Conservation (phyloP, 805 yeast genomes). For the Hanseniaspora guilliermondii region DNA sequence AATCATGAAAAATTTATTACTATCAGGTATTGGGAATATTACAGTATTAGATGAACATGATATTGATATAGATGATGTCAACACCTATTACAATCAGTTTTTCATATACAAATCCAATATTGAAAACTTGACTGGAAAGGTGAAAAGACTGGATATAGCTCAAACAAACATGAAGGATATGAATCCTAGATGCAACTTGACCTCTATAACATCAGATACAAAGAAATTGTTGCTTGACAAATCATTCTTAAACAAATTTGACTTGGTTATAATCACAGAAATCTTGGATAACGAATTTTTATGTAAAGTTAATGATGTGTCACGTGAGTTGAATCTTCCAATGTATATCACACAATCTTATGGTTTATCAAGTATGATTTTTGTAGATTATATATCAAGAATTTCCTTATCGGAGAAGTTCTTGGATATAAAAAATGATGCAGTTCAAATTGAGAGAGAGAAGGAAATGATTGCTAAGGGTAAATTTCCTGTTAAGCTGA, state of each 20-base stretch:
- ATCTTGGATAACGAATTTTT: constrained; percentile 31
- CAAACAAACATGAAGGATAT: constrained; percentile 49
- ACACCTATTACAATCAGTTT: constrained; percentile 42
- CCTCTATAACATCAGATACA: constrained; percentile 28
- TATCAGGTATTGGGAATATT: constrained; percentile 77
- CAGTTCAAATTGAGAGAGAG: constrained; percentile 30
- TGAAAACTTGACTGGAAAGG: constrained; percentile 29
- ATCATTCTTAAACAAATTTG: constrained; percentile 30
- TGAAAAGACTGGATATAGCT: constrained; percentile 41
- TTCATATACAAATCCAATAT: constrained; percentile 46
- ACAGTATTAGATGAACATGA: constrained; percentile 56
- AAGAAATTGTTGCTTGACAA: constrained; percentile 20
- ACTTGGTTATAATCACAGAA: constrained; percentile 68
- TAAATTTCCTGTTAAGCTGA: neutral
- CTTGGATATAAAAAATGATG: constrained; percentile 30
- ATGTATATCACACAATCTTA: constrained; percentile 55
- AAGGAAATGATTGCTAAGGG: constrained; percentile 14
- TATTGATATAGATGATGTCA: constrained; percentile 41
- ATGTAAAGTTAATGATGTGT: constrained; percentile 37
- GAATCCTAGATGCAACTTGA: constrained; percentile 63
- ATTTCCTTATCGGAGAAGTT: constrained; percentile 39
- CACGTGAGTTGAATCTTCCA: constrained; percentile 49
- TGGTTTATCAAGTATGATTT: constrained; percentile 74
- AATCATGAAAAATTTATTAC: constrained; percentile 65
- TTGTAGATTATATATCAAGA: constrained; percentile 65